These are phyloP conservation scores for Fusarium begoniae DNA, from an alignment of 2,329 filamentous ascomycete genomes.

Conservation along the genomic window DNA sequence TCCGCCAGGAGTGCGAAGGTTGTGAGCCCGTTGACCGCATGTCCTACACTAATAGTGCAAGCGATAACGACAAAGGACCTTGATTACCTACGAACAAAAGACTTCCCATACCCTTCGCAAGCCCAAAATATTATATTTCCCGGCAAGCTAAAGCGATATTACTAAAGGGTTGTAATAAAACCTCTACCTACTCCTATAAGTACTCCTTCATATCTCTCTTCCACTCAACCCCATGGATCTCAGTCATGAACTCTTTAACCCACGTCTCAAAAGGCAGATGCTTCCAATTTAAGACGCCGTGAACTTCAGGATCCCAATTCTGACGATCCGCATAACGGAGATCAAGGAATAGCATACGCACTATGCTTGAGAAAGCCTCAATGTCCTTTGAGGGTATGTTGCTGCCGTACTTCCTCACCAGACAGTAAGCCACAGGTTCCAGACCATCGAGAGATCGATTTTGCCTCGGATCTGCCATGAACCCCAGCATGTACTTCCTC, in stretches of 20 bases:
- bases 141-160: neutral
- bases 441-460: fast-evolving
- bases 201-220: neutral
- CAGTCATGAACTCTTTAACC: neutral
- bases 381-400: neutral
- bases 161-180: neutral
- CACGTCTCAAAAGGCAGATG: neutral
- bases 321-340: neutral
- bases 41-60: neutral
- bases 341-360: neutral
- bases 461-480: neutral
- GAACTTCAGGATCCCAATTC: neutral
- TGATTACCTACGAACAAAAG: neutral
- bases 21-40: no score
- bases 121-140: neutral
- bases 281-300: slow-evolving; percentile 2
- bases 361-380: neutral
- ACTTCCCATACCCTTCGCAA: neutral
- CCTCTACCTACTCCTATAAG: neutral
- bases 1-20: no score
- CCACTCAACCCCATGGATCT: neutral
- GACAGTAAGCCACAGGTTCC: neutral
- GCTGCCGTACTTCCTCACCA: neutral
- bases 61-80: neutral
- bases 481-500: neutral